Evolutionary conservation across 306 rosid genomes (phyloP).

Genomic region (Dryas drummondii): DNA sequence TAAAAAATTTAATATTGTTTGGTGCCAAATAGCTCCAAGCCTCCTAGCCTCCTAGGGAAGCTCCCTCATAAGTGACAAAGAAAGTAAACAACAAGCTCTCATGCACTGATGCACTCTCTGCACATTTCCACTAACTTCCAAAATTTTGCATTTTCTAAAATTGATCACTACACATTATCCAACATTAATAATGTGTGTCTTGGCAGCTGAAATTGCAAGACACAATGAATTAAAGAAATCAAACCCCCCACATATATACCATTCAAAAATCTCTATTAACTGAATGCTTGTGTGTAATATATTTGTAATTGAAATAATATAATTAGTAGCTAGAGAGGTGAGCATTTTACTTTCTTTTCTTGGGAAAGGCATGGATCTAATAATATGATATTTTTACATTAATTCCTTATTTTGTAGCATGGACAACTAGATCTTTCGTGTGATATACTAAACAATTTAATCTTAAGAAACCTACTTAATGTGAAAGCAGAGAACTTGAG

Average conservation of each 20-base stretch:
- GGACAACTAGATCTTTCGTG: neutral
- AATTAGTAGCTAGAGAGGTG: neutral
- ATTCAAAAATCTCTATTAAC: too few species aligned
- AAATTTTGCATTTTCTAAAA: neutral
- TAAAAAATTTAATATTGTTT: neutral
- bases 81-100: neutral
- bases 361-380: neutral
- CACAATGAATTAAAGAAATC: too few species aligned
- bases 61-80: neutral
- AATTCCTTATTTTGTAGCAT: neutral
- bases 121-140: neutral
- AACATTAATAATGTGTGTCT: neutral
- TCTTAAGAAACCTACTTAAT: conserved; percentile 1
- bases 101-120: neutral
- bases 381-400: neutral
- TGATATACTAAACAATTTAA: neutral
- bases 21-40: neutral
- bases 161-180: neutral
- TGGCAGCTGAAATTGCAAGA: neutral
- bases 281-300: too few species aligned
- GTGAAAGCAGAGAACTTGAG: neutral
- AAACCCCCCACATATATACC: neutral
- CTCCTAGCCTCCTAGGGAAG: neutral
- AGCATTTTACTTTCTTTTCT: neutral
- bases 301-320: too few species aligned